Conservation (phyloP, 306 rosid genomes). For the Pyrus betulifolia region DNA sequence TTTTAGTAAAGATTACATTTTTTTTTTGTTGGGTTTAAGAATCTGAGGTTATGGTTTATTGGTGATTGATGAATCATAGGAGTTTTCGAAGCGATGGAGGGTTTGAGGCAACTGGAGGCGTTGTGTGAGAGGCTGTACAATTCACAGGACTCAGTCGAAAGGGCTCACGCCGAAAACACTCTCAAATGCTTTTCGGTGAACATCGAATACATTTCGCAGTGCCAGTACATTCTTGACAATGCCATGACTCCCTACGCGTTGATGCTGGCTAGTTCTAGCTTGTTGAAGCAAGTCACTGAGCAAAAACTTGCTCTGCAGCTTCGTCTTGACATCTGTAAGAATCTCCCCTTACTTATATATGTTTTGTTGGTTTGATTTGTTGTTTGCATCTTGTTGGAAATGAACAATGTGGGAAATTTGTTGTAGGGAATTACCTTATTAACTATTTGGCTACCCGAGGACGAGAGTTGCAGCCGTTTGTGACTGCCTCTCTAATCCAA, state of each 20-base stretch:
- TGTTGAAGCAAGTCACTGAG: constrained; percentile 62
- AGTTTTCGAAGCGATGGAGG: constrained; percentile 32
- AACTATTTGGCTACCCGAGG: constrained; percentile 56
- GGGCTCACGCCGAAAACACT: constrained; percentile 58
- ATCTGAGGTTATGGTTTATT: not conserved
- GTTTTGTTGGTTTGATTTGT: not conserved
- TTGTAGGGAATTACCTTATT: constrained; percentile 48
- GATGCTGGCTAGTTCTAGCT: constrained; percentile 57
- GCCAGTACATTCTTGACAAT: constrained; percentile 59
- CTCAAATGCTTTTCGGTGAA: constrained; percentile 55
- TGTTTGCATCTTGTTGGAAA: not conserved
- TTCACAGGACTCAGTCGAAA: constrained; percentile 55
- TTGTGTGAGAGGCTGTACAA: constrained; percentile 56
- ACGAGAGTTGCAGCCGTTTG: constrained; percentile 51
- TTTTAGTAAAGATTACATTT: not conserved
- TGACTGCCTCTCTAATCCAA: constrained; percentile 45
- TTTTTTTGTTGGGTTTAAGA: not conserved
- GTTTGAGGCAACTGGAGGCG: constrained; percentile 52
- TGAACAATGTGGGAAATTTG: not conserved
- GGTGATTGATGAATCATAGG: not conserved
- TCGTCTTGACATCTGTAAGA: constrained; percentile 48
- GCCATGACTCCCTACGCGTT: constrained; percentile 51
- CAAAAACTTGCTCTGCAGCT: constrained; percentile 56
- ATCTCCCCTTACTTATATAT: not conserved
- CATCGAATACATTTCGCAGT: constrained; percentile 55